Percentiles rank a stretch among this genome's conserved stretches.
These are phyloP conservation scores for Sarocladium oryzae DNA, from an alignment of 2,329 filamentous ascomycete genomes.

Conservation along the genomic window DNA sequence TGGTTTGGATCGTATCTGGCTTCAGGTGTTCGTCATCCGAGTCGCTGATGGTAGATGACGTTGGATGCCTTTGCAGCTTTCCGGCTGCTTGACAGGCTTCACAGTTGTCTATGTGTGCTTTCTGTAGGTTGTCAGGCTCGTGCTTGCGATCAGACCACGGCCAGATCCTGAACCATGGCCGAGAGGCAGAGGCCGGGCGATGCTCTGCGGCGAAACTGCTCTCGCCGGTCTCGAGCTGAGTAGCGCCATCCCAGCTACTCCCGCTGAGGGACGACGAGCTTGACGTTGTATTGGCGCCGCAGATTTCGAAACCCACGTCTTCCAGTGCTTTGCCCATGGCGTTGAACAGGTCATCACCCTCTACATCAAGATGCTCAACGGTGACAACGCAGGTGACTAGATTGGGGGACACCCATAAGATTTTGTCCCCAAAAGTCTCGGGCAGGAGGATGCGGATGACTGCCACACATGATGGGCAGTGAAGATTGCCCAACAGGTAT, in stretches of 20 bases:
- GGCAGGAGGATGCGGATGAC: constrained; percentile 55
- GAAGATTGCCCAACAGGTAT: constrained; percentile 66
- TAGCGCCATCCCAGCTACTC: constrained; percentile 16
- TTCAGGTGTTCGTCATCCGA: background rate
- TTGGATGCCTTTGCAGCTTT: background rate
- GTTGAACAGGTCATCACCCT: constrained; percentile 33
- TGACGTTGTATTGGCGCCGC: constrained; percentile 36
- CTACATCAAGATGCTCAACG: constrained; percentile 43
- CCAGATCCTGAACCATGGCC: constrained; percentile 2
- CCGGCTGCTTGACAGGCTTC: constrained; percentile 25
- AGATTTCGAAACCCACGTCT: constrained; percentile 53
- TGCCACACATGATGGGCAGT: constrained; percentile 68
- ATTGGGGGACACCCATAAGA: constrained; percentile 59
- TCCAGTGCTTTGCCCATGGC: constrained; percentile 42
- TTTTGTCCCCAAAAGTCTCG: constrained; percentile 36
- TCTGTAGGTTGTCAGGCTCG: constrained; percentile 17
- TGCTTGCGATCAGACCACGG: constrained; percentile 23
- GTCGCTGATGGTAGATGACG: background rate
- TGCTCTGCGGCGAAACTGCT: background rate
- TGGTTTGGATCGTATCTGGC: background rate
- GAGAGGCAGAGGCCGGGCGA: background rate
- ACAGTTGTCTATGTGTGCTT: constrained; percentile 31
- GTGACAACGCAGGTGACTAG: constrained; percentile 66
- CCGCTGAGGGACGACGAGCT: constrained; percentile 20
- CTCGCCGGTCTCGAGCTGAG: background rate